A percentile compares a stretch with the other conserved stretches of the same genome.
phyloP scores from a whole-genome alignment of 202 grass and related monocot genomes.

The Schoenoplectus triqueter region DNA sequence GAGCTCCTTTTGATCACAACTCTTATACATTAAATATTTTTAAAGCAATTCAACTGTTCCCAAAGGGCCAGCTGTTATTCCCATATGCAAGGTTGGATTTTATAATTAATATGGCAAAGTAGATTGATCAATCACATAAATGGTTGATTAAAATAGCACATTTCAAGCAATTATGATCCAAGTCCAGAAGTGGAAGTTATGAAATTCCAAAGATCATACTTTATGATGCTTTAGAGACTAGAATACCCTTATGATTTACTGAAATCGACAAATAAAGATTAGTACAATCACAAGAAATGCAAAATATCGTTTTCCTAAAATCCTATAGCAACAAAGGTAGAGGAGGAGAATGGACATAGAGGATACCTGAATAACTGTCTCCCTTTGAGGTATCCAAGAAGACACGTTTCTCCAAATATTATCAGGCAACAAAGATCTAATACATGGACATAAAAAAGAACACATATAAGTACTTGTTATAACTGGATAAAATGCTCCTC shows the following conservation, averaged over 20 bases:
- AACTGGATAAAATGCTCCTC: neutral
- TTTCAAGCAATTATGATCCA: neutral
- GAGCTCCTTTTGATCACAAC: neutral
- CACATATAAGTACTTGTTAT: conserved; percentile 23
- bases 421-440: conserved; percentile 66
- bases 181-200: conserved; percentile 5
- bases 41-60: neutral
- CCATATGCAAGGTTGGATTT: neutral
- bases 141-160: neutral
- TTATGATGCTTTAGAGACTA: neutral
- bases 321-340: neutral
- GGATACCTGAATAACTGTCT: conserved; percentile 56
- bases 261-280: conserved; percentile 33
- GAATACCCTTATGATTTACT: neutral
- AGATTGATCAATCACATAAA: neutral
- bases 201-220: neutral
- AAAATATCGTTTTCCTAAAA: conserved; percentile 3
- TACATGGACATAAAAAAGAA: conserved; percentile 26
- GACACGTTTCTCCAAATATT: conserved; percentile 90
- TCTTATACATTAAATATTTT: neutral
- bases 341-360: conserved; percentile 12
- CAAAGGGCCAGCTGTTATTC: neutral
- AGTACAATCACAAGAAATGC: conserved; percentile 36
- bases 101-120: neutral
- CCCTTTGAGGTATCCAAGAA: conserved; percentile 83